phyloP scores from a whole-genome alignment of 305 asterid genomes.

The Fraxinus nigra region DNA sequence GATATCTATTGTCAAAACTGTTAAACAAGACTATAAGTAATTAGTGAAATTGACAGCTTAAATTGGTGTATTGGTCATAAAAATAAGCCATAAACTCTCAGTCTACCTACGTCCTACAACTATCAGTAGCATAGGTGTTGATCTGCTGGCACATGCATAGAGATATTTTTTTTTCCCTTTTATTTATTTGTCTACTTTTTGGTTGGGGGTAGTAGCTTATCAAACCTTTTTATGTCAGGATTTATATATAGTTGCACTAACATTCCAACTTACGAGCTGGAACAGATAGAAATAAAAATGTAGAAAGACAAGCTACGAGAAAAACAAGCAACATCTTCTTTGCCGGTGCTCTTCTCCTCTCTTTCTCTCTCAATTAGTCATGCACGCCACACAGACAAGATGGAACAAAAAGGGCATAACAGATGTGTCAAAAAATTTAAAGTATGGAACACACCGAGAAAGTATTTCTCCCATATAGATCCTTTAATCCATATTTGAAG shows the following conservation, averaged over 20 bases:
- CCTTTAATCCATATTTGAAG: background rate
- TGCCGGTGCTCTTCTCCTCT: background rate
- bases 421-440: background rate
- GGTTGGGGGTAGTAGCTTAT: background rate
- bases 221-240: background rate
- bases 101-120: background rate
- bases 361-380: background rate
- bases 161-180: background rate
- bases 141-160: background rate
- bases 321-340: background rate
- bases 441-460: background rate
- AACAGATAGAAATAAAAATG: background rate
- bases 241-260: background rate
- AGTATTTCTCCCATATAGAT: background rate
- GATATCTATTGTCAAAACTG: background rate
- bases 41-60: background rate
- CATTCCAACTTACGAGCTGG: background rate
- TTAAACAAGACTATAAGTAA: background rate
- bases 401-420: background rate
- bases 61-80: background rate
- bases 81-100: background rate
- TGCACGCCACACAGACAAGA: background rate
- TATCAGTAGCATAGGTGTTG: background rate
- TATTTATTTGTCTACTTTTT: background rate
- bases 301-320: background rate